Conservation (phyloP, 2,329 filamentous ascomycete genomes). For the Neofusicoccum laricinum region DNA sequence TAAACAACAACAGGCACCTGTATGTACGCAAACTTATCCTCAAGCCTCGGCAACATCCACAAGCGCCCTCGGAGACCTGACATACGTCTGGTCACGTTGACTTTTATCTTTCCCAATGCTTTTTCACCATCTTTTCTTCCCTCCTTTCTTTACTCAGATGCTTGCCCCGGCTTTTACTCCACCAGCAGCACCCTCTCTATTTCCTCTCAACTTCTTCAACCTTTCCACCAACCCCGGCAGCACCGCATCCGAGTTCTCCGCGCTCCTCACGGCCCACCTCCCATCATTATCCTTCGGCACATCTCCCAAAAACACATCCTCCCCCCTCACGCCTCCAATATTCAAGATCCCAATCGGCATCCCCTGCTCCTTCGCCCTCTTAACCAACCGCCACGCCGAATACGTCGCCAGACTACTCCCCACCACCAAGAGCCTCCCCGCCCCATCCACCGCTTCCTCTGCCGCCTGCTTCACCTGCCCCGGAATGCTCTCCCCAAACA, state of each 20-base stretch:
- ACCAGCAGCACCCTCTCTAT: background rate
- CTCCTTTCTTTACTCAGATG: background rate
- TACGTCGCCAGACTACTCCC: constrained; percentile 93
- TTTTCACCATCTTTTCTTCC: background rate
- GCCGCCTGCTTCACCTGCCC: constrained; percentile 68
- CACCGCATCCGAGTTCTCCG: constrained; percentile 39
- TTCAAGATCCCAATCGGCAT: constrained; percentile 89
- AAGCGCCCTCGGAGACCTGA: no score
- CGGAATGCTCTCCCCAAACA: constrained; percentile 91
- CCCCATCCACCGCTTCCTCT: constrained; percentile 74
- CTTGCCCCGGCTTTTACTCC: background rate
- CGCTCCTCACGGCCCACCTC: constrained; percentile 37
- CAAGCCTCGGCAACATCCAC: no score
- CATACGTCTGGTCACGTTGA: no score
- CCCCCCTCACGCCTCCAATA: constrained; percentile 76
- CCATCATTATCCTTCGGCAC: constrained; percentile 43
- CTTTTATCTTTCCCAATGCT: no score
- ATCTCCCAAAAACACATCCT: constrained; percentile 66
- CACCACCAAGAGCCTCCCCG: constrained; percentile 72
- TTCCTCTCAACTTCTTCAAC: background rate
- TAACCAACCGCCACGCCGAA: constrained; percentile 87
- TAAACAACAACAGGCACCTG: no score
- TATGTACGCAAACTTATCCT: no score
- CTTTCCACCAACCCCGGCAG: constrained; percentile 31
- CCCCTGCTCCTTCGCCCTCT: constrained; percentile 73